phyloP scores from a whole-genome alignment of 345 rosid genomes.

The Arabis alpina region DNA sequence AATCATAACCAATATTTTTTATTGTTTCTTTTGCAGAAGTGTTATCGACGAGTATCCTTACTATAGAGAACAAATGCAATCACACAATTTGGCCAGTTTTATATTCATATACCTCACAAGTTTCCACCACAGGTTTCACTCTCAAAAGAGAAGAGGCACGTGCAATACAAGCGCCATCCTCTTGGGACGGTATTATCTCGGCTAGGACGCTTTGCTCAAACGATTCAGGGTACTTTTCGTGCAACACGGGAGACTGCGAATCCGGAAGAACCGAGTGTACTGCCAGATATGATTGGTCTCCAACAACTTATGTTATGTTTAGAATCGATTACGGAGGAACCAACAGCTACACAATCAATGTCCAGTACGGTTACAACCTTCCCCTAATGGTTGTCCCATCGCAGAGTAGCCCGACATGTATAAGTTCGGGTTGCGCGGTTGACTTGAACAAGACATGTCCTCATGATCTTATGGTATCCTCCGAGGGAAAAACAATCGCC shows the following conservation, averaged over 20 bases:
- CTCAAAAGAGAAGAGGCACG: slow-evolving; percentile 29
- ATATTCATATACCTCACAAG: slow-evolving; percentile 19
- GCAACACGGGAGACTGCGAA: slow-evolving; percentile 34
- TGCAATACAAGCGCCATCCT: slow-evolving; percentile 26
- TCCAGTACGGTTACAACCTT: slow-evolving; percentile 39
- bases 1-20: neutral
- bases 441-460: slow-evolving; percentile 34
- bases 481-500: neutral
- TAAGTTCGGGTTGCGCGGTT: slow-evolving; percentile 21
- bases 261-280: slow-evolving; percentile 26
- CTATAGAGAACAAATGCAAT: slow-evolving; percentile 40
- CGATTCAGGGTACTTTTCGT: slow-evolving; percentile 21
- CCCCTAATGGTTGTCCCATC: slow-evolving; percentile 30
- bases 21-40: slow-evolving; percentile 9
- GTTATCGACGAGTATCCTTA: slow-evolving; percentile 23
- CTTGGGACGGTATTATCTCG: slow-evolving; percentile 39
- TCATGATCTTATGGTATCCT: slow-evolving; percentile 4
- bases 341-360: slow-evolving; percentile 27
- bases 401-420: slow-evolving; percentile 27
- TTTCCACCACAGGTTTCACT: slow-evolving; percentile 30
- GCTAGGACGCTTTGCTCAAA: slow-evolving; percentile 33
- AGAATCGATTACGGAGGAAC: slow-evolving; percentile 14
- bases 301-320: slow-evolving; percentile 27
- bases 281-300: slow-evolving; percentile 1
- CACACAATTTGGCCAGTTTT: slow-evolving; percentile 38